Evolutionary conservation across 257 asterid species (phyloP).

Genomic region (Cruciata laevipes): DNA sequence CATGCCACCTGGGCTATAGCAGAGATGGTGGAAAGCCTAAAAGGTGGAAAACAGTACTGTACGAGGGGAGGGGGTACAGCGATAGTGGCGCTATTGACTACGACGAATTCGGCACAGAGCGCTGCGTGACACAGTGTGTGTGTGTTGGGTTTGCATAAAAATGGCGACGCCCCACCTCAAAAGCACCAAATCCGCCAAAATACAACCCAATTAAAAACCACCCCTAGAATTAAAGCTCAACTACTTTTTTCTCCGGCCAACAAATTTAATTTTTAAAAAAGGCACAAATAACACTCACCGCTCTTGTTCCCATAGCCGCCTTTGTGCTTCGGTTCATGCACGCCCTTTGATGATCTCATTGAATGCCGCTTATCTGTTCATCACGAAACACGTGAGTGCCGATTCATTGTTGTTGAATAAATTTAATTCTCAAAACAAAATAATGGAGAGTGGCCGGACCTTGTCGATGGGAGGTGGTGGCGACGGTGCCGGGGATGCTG

Average conservation of each 20-base stretch:
- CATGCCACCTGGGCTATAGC: not conserved
- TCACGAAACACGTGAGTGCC: not conserved
- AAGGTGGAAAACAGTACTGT: conserved; percentile 4
- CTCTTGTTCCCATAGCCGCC: not conserved
- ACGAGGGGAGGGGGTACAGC: not conserved
- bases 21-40: conserved; percentile 9
- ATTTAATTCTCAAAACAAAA: not conserved
- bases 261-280: not conserved
- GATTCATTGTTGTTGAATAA: not conserved
- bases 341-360: not conserved
- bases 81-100: conserved; percentile 3
- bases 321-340: conserved; percentile 6
- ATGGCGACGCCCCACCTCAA: conserved; percentile 14
- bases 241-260: not conserved
- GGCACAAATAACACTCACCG: conserved; percentile 10
- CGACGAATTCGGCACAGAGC: not conserved
- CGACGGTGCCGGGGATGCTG: conserved; percentile 1
- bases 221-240: not conserved
- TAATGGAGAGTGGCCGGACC: not conserved
- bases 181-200: conserved; percentile 4
- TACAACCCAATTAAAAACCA: not conserved
- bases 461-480: conserved; percentile 6
- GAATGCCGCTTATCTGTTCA: conserved; percentile 9
- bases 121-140: conserved; percentile 9
- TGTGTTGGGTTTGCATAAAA: conserved; percentile 16